phyloP scores from a whole-genome alignment of 345 rosid species.

The Eucalyptus paniculata region DNA sequence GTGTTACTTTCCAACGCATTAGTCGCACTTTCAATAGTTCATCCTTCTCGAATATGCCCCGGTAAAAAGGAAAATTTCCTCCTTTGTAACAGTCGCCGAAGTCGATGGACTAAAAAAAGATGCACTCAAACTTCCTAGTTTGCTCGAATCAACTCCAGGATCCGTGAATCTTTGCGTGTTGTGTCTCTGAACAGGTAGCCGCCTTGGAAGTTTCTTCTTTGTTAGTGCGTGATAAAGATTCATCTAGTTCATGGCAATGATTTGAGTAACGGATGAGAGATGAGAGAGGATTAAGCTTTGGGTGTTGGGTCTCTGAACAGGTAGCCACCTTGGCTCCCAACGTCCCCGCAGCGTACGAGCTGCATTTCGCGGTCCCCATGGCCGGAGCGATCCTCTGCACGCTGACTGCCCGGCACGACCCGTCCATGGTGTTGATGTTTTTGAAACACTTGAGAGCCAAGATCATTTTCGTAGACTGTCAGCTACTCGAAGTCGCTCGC shows the following conservation, averaged over 20 bases:
- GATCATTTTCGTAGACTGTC: slow-evolving; percentile 44
- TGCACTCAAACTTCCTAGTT: too few species aligned
- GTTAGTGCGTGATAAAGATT: not conserved
- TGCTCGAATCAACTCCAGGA: too few species aligned
- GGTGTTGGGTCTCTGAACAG: slow-evolving; percentile 6
- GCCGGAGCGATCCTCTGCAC: slow-evolving; percentile 66
- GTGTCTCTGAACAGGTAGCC: slow-evolving; percentile 29
- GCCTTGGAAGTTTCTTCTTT: not conserved
- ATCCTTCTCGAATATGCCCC: not conserved
- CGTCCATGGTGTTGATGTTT: slow-evolving; percentile 33
- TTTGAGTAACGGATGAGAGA: not conserved
- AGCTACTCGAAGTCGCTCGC: slow-evolving; percentile 35
- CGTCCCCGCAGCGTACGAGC: slow-evolving; percentile 75
- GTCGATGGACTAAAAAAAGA: too few species aligned
- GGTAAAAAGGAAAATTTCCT: too few species aligned
- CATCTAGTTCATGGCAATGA: not conserved
- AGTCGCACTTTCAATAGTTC: not conserved
- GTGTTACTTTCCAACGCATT: too few species aligned
- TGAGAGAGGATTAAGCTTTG: not conserved
- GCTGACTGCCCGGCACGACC: slow-evolving; percentile 46
- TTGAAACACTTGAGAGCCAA: slow-evolving; percentile 44
- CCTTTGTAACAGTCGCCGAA: too few species aligned
- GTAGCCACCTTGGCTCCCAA: slow-evolving; percentile 59
- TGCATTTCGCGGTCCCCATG: slow-evolving; percentile 82
- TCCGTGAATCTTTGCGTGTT: not conserved